phyloP scores from a whole-genome alignment of 345 rosid genomes.

The Firmiana major region DNA sequence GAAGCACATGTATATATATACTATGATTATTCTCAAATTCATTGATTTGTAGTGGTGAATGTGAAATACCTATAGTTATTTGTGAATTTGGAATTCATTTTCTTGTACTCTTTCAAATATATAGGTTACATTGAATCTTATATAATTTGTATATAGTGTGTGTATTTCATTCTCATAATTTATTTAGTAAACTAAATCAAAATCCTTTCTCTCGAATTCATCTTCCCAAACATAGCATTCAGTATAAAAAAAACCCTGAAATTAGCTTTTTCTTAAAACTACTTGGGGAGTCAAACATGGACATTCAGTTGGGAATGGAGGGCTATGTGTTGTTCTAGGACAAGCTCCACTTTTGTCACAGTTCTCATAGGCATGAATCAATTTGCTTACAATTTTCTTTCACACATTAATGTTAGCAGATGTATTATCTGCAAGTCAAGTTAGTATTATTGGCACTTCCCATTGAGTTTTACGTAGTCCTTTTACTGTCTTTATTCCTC shows the following conservation, averaged over 20 bases:
- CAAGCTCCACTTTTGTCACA: background rate
- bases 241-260: too few species aligned
- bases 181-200: too few species aligned
- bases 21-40: background rate
- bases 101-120: background rate
- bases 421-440: background rate
- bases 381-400: background rate
- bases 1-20: background rate
- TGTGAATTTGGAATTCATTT: too few species aligned
- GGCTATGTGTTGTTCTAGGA: background rate
- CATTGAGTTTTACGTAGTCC: too few species aligned
- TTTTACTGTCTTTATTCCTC: background rate
- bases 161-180: too few species aligned
- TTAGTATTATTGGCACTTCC: background rate
- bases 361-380: background rate
- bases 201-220: background rate
- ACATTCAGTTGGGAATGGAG: background rate
- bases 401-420: background rate
- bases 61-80: background rate
- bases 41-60: background rate
- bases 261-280: background rate
- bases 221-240: background rate
- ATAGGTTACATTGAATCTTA: background rate
- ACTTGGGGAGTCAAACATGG: background rate
- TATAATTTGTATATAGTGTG: background rate